A percentile compares a stretch with the other conserved stretches of the same genome.
phyloP scores from a whole-genome alignment of 2,329 filamentous ascomycete species.

The Penicillium sp. region DNA sequence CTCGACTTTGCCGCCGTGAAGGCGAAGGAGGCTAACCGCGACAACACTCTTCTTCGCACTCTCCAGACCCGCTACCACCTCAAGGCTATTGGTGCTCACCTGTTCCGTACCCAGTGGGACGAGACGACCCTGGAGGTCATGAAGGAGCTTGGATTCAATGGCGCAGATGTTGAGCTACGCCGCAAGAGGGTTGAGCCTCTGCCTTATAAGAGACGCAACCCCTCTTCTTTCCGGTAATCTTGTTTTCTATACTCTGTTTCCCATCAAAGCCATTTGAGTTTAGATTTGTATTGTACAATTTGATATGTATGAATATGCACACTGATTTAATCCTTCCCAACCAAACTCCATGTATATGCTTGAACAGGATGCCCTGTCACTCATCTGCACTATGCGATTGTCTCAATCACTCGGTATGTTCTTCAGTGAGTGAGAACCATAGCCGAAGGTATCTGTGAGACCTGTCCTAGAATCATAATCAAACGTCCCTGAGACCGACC shows the following conservation, averaged over 20 bases:
- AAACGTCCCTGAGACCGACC: no score
- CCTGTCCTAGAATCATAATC: no score
- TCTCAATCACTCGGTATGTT: neutral
- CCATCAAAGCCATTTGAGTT: slow-evolving; percentile 25
- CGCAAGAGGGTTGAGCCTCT: slow-evolving; percentile 71
- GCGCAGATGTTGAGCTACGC: slow-evolving; percentile 82
- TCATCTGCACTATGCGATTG: neutral
- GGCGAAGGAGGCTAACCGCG: slow-evolving; percentile 53
- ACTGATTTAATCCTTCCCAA: slow-evolving; percentile 16
- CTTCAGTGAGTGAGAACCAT: no score
- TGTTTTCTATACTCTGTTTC: slow-evolving; percentile 17
- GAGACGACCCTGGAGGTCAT: slow-evolving; percentile 85
- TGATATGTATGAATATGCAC: slow-evolving; percentile 46
- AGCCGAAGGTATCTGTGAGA: no score
- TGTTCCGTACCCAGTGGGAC: slow-evolving; percentile 92
- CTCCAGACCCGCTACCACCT: slow-evolving; percentile 71
- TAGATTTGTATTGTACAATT: slow-evolving; percentile 45
- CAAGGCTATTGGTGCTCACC: slow-evolving; percentile 74
- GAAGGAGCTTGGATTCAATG: slow-evolving; percentile 72
- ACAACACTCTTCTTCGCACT: slow-evolving; percentile 73
- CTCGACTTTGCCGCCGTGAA: slow-evolving; percentile 62
- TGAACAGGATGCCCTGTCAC: neutral
- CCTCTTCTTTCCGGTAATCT: slow-evolving; percentile 45
- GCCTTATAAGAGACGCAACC: slow-evolving; percentile 63
- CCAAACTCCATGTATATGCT: slow-evolving; percentile 33